These are phyloP conservation scores for Pyricularia pennisetigena DNA, from an alignment of 2,329 filamentous ascomycete genomes.

Conservation along the genomic window DNA sequence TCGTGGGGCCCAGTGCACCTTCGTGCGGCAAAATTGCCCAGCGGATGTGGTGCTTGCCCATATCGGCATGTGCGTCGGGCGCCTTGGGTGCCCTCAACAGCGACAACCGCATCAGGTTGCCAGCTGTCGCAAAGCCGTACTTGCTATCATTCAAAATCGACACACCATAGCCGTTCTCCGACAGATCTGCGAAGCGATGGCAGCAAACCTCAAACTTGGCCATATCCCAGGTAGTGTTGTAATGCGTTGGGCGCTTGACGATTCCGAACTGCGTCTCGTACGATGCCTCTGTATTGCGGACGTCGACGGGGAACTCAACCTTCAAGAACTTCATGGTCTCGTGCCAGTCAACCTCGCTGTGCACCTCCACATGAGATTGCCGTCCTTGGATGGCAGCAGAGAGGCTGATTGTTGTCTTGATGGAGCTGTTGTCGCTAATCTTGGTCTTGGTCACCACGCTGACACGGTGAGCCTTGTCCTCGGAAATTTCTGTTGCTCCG, in stretches of 20 bases:
- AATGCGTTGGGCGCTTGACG: constrained; percentile 54
- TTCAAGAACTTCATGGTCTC: constrained; percentile 64
- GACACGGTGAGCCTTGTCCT: constrained; percentile 40
- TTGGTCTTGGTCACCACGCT: constrained; percentile 50
- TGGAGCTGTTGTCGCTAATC: constrained; percentile 55
- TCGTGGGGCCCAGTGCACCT: constrained; percentile 55
- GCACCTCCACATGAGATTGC: constrained; percentile 43
- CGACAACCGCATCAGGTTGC: constrained; percentile 81
- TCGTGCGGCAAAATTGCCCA: constrained; percentile 86
- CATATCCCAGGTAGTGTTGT: constrained; percentile 58
- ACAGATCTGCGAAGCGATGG: constrained; percentile 88
- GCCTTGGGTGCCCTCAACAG: constrained; percentile 84
- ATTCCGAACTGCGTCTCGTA: constrained; percentile 63
- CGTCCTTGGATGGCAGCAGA: constrained; percentile 30
- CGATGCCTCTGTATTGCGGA: constrained; percentile 53
- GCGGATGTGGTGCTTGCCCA: constrained; percentile 78
- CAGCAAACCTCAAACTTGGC: constrained; percentile 96
- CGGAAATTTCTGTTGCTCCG: constrained; percentile 37
- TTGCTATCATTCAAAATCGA: constrained; percentile 93
- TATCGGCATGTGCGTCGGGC: constrained; percentile 86
- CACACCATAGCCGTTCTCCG: constrained; percentile 80
- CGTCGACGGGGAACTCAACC: constrained; percentile 59
- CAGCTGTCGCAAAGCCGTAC: constrained; percentile 87
- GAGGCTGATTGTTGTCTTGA: constrained; percentile 54
- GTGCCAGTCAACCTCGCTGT: constrained; percentile 57